Evolutionary conservation across 352 stramenopile genomes (phyloP).

Genomic region (Pythium angustatum): DNA sequence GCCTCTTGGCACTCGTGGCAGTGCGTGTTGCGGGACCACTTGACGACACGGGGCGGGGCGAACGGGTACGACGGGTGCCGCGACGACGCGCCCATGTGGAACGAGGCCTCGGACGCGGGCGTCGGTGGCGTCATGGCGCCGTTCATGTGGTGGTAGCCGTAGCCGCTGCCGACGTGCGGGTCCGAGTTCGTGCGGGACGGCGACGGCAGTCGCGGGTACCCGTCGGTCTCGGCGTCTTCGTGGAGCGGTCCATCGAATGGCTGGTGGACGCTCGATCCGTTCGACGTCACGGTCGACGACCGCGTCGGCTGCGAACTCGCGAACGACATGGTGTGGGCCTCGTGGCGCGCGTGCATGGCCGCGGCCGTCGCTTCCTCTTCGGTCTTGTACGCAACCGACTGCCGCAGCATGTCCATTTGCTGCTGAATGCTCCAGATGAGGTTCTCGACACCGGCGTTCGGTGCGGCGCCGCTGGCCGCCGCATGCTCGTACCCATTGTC

Average conservation of each 20-base stretch:
- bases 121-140: conserved; percentile 28
- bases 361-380: conserved; percentile 41
- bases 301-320: conserved; percentile 64
- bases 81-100: conserved; percentile 19
- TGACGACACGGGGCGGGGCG: conserved; percentile 46
- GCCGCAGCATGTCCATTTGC: conserved; percentile 79
- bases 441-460: conserved; percentile 52
- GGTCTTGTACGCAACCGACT: conserved; percentile 60
- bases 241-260: conserved; percentile 38
- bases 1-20: conserved; percentile 84
- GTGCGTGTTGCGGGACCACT: conserved; percentile 78
- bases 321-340: conserved; percentile 58
- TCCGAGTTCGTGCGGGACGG: conserved; percentile 33
- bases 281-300: conserved; percentile 67
- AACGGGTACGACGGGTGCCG: conserved; percentile 34
- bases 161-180: conserved; percentile 16
- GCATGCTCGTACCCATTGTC: conserved; percentile 12
- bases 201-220: conserved; percentile 23
- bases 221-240: conserved; percentile 25
- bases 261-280: conserved; percentile 44
- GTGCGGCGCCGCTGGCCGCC: conserved; percentile 24
- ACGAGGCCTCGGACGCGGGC: conserved; percentile 26
- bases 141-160: conserved; percentile 22
- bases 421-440: conserved; percentile 82
- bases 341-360: conserved; percentile 46